phyloP scores from a whole-genome alignment of 2,329 filamentous ascomycete species.

The Xylariales sp. region DNA sequence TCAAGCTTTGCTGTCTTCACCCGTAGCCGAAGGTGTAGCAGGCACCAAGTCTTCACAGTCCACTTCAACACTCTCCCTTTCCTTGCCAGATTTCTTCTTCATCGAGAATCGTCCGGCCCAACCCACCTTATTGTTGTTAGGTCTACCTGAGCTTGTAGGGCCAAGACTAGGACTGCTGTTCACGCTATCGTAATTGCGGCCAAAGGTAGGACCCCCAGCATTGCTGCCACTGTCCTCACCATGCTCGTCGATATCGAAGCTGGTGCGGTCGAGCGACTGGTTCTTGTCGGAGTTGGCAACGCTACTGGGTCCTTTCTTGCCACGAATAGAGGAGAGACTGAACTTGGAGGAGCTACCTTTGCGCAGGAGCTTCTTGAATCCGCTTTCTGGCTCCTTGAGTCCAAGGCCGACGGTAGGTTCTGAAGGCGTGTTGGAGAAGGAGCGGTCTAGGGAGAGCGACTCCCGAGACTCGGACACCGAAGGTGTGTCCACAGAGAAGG shows the following conservation, averaged over 20 bases:
- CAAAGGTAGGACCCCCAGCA: conserved; percentile 24
- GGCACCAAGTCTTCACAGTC: conserved; percentile 34
- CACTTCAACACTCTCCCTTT: conserved; percentile 52
- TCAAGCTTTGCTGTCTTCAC: conserved; percentile 4
- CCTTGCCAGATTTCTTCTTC: conserved; percentile 53
- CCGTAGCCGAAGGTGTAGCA: conserved; percentile 16
- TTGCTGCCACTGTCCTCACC: conserved; percentile 36
- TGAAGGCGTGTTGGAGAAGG: conserved; percentile 52
- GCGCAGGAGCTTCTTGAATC: conserved; percentile 56
- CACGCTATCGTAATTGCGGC: conserved; percentile 52
- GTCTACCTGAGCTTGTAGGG: conserved; percentile 38
- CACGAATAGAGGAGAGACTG: conserved; percentile 49
- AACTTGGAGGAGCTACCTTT: conserved; percentile 65
- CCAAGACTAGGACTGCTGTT: conserved; percentile 54
- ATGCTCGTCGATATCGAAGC: conserved; percentile 54
- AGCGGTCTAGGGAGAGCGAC: conserved; percentile 51
- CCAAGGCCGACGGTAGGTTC: conserved; percentile 41
- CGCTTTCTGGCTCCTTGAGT: conserved; percentile 50
- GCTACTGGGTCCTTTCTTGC: conserved; percentile 56
- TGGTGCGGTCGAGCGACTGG: conserved; percentile 49
- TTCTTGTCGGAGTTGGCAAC: conserved; percentile 54
- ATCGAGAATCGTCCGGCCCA: conserved; percentile 50
- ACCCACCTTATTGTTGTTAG: conserved; percentile 39
- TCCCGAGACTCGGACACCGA: conserved; percentile 58
- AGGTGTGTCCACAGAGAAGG: conserved; percentile 52